Percentiles rank a stretch among this genome's conserved stretches.
phyloP scores from a whole-genome alignment of 805 yeast genomes.

The Candida manassasensis region DNA sequence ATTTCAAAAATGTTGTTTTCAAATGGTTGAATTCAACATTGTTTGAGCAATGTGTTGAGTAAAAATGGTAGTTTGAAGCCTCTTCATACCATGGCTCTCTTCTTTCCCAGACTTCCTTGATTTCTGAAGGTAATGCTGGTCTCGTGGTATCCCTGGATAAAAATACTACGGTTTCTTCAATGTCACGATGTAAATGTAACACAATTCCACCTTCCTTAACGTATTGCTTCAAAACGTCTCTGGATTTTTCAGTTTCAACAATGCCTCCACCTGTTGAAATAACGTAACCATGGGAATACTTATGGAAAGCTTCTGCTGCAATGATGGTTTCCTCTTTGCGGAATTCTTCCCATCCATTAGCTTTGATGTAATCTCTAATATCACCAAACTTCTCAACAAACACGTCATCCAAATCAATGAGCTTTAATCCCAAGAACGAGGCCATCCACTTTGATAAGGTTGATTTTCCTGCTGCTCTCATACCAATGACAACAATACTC shows the following conservation, averaged over 20 bases:
- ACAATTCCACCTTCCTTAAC: conserved; percentile 65
- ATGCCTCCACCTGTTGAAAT: conserved; percentile 97
- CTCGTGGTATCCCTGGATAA: conserved; percentile 75
- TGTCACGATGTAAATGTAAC: conserved; percentile 83
- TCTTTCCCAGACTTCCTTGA: conserved; percentile 76
- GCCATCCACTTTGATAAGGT: conserved; percentile 81
- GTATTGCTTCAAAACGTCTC: conserved; percentile 57
- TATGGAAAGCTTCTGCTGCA: conserved; percentile 45
- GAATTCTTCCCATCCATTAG: conserved; percentile 84
- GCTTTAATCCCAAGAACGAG: conserved; percentile 56
- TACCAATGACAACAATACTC: conserved; percentile 81
- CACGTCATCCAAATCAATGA: conserved; percentile 71
- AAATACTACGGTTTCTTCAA: conserved; percentile 72
- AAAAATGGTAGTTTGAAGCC: conserved; percentile 74
- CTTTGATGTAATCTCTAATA: conserved; percentile 58
- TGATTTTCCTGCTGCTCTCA: conserved; percentile 97
- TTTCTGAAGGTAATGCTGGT: conserved; percentile 82
- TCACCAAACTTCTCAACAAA: conserved; percentile 55
- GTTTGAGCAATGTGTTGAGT: conserved; percentile 64
- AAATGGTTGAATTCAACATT: conserved; percentile 52
- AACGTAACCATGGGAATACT: conserved; percentile 48
- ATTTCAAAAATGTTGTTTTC: conserved; percentile 54
- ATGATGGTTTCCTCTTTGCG: conserved; percentile 60
- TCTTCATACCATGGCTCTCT: conserved; percentile 76
- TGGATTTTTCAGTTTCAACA: conserved; percentile 70